Evolutionary conservation across 2,329 filamentous ascomycete species (phyloP).

Genomic region (Monosporascus sp.): DNA sequence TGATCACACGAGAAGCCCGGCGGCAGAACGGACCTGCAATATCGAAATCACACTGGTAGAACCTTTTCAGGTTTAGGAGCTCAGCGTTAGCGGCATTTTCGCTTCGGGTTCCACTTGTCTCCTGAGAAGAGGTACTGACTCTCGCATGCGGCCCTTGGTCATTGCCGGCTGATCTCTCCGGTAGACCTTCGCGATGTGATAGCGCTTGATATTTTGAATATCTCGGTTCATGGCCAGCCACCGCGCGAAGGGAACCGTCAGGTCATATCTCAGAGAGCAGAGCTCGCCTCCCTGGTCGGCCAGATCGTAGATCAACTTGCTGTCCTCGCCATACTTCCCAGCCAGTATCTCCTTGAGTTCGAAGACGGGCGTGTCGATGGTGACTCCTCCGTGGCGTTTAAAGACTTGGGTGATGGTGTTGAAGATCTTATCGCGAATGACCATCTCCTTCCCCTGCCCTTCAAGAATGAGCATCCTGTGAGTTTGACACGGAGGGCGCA

Average conservation of each 20-base stretch:
- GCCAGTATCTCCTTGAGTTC: conserved; percentile 71
- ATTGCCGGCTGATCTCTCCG: conserved; percentile 73
- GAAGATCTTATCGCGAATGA: conserved; percentile 77
- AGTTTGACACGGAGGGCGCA: neutral
- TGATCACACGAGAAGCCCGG: neutral
- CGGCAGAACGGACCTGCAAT: conserved; percentile 47
- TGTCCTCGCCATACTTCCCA: conserved; percentile 45
- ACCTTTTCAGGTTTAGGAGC: conserved; percentile 24
- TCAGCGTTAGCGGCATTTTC: neutral
- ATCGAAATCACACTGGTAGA: conserved; percentile 79
- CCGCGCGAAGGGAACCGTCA: conserved; percentile 73
- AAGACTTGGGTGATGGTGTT: conserved; percentile 35
- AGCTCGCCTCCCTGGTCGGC: conserved; percentile 80
- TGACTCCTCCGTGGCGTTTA: conserved; percentile 64
- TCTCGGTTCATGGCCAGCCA: conserved; percentile 72
- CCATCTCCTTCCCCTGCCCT: conserved; percentile 71
- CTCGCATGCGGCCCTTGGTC: conserved; percentile 71
- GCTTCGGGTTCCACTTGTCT: neutral
- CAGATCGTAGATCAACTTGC: conserved; percentile 71
- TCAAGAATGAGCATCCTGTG: conserved; percentile 14
- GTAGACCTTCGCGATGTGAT: conserved; percentile 78
- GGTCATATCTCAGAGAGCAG: conserved; percentile 74
- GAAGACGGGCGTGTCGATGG: conserved; percentile 68
- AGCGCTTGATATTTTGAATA: conserved; percentile 67
- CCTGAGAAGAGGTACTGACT: conserved; percentile 28